Conservation (phyloP, 164 flowering plant genomes). For the Echeveria elegans region DNA sequence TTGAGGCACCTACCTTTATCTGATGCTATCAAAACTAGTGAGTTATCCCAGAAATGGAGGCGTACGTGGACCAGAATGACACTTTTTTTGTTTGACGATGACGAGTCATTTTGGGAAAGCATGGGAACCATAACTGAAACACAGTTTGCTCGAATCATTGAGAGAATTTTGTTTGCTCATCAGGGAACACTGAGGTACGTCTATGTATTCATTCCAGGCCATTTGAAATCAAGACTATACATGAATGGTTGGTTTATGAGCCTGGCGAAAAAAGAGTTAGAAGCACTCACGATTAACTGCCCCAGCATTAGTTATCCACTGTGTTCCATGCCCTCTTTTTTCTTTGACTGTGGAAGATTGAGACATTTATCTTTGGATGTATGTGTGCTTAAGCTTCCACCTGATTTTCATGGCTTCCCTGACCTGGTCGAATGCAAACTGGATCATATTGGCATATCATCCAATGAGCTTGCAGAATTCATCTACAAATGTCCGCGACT, state of each 20-base stretch:
- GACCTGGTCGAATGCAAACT: not conserved
- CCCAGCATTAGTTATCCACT: not conserved
- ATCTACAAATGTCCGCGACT: not conserved
- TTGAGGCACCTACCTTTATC: not conserved
- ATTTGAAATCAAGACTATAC: not conserved
- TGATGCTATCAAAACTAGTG: not conserved
- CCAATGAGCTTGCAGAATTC: not conserved
- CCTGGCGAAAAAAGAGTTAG: not conserved
- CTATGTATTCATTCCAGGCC: not conserved
- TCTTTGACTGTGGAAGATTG: not conserved
- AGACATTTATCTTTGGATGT: not conserved
- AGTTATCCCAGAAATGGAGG: not conserved
- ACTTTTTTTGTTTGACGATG: not conserved
- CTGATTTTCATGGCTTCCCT: not conserved
- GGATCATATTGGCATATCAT: not conserved
- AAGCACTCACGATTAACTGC: not conserved
- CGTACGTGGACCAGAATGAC: not conserved
- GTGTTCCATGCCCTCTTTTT: not conserved
- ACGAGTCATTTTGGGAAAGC: not conserved
- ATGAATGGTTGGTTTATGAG: not conserved
- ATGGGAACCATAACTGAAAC: not conserved
- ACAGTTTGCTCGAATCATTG: not conserved
- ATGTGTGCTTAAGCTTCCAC: not conserved
- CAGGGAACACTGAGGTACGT: not conserved
- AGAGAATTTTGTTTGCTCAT: not conserved